Evolutionary conservation across 345 rosid genomes (phyloP).

Genomic region (Brassica napus): Da-Ae NC_063452.1:62492501-62493000

Average conservation of each 20-base stretch:
- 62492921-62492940: conserved; percentile 6
- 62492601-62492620: conserved; percentile 73
- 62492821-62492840: conserved; percentile 22
- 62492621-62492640: conserved; percentile 69
- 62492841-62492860: conserved; percentile 29
- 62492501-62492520: conserved; percentile 73
- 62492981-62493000: conserved; percentile 22
- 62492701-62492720: background rate
- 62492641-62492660: conserved; percentile 87
- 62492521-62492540: conserved; percentile 60
- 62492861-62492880: conserved; percentile 19
- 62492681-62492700: conserved; percentile 64
- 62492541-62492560: background rate
- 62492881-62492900: conserved; percentile 13
- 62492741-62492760: conserved; percentile 10
- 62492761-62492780: background rate
- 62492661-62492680: conserved; percentile 57
- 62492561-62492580: background rate
- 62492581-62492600: background rate
- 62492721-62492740: background rate
- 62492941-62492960: background rate
- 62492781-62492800: conserved; percentile 15
- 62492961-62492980: conserved; percentile 16
- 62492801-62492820: conserved; percentile 19
- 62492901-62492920: conserved; percentile 32